These are phyloP conservation scores for Pseudogymnoascus sp. DNA, from an alignment of 2,329 filamentous ascomycete species.

Conservation along the genomic window DNA sequence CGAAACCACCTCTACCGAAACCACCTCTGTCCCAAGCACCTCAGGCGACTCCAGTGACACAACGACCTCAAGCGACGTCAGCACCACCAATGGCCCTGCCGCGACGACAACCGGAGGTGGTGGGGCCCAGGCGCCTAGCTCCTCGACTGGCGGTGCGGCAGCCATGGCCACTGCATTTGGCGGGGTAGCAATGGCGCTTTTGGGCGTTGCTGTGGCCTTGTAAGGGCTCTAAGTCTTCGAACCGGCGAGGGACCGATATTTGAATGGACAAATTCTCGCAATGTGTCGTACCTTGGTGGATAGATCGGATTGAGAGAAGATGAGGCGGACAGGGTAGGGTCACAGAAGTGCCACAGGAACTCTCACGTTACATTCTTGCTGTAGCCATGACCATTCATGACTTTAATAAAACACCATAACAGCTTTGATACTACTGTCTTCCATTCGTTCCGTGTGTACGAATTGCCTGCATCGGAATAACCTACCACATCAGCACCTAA, in stretches of 20 bases:
- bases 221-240: neutral
- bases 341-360: neutral
- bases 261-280: neutral
- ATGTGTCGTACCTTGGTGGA: neutral
- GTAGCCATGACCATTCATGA: neutral
- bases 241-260: neutral
- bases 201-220: slow-evolving; percentile 2
- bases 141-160: neutral
- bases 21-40: neutral
- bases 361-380: neutral
- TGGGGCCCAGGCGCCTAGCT: neutral
- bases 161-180: slow-evolving; percentile 5
- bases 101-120: neutral
- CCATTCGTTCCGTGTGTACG: neutral
- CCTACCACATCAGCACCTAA: neutral
- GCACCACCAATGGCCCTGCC: neutral
- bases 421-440: neutral
- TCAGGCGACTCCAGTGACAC: neutral
- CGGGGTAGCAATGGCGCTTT: neutral
- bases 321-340: neutral
- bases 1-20: neutral
- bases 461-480: neutral
- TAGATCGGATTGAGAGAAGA: neutral
- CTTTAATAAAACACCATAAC: neutral
- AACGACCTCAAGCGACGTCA: neutral